Base-by-base conservation (phyloP, 345 rosid species). In the Nephelium lappaceum region DNA sequence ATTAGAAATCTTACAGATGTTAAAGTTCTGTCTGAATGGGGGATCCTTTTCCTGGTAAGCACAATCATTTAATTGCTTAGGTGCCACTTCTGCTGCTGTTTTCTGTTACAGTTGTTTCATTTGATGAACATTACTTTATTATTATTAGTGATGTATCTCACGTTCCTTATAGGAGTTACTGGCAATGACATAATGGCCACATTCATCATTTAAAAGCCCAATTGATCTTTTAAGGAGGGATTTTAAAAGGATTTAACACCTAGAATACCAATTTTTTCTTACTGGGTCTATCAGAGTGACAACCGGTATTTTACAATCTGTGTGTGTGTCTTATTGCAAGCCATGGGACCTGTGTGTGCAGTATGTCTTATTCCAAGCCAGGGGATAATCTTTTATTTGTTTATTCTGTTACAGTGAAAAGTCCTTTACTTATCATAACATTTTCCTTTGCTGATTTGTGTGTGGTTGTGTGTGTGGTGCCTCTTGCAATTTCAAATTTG, bases 21-120 rank as follows among this genome's bases (percentile, higher is more conserved):
- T 80, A 95, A 95, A 86, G 89, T 93, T 68, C 92, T 95, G 41
- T 95, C 99, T 14, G 99, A 95, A 75, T 95, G 99, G 99, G 99
- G 99, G 71, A 92, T 95, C 78, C 99, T 95, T 82, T 95, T 95
- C 82, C 81, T 95, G 98, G 99, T 93, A 77, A 91, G 91, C 38
- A 21, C 43, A 71, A 9, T 71, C 39, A 19, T 67, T 49, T 47
- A 42, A 38, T 27, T 72, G 38, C 45, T 67, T 41, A 25, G 76
- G 19, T 57, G 68, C 63, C 10, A 55, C 75, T 80, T 57, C 61
- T 76, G 19, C 43, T 78, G 43, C 27, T 62, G 27, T 75, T 61
- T 67, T 73, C 64, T 73, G 76, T 36, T 51, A 49, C 23, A 41
- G 5, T 43, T 47, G 24, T 47, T 71, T 19, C 51, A 64, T 62